Evolutionary conservation across 2,329 filamentous ascomycete genomes (phyloP).

Genomic region (Ophiocordyceps camponoti-leonardi): DNA sequence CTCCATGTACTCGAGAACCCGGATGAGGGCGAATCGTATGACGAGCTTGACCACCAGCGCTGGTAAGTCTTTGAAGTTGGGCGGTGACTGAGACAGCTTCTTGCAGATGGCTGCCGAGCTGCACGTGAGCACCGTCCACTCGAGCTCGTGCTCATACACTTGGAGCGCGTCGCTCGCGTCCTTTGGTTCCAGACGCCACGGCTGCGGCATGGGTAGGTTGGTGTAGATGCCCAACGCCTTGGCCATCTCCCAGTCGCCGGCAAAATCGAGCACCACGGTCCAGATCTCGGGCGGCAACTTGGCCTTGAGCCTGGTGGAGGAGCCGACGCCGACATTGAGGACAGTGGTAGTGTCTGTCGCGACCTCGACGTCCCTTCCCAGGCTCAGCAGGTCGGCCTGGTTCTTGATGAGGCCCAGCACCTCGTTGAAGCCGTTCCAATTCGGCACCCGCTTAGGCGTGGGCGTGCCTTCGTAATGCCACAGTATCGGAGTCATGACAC

Average conservation of each 20-base stretch:
- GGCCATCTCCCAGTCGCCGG: slow-evolving; percentile 82
- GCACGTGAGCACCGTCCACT: slow-evolving; percentile 68
- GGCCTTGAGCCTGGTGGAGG: slow-evolving; percentile 16
- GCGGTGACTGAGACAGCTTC: slow-evolving; percentile 53
- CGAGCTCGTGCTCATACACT: slow-evolving; percentile 60
- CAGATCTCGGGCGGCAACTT: slow-evolving; percentile 71
- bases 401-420: slow-evolving; percentile 61
- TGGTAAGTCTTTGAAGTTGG: slow-evolving; percentile 54
- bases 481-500: slow-evolving; percentile 62
- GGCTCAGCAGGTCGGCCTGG: slow-evolving; percentile 56
- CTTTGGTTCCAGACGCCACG: slow-evolving; percentile 48
- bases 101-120: slow-evolving; percentile 54
- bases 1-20: slow-evolving; percentile 54
- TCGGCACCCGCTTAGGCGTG: slow-evolving; percentile 33
- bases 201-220: slow-evolving; percentile 50
- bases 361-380: slow-evolving; percentile 53
- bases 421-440: slow-evolving; percentile 51
- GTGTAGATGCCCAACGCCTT: slow-evolving; percentile 68
- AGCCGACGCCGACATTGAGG: slow-evolving; percentile 14
- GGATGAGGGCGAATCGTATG: slow-evolving; percentile 74
- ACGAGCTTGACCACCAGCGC: slow-evolving; percentile 73
- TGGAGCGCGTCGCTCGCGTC: slow-evolving; percentile 47
- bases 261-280: slow-evolving; percentile 71
- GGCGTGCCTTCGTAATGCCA: slow-evolving; percentile 54
- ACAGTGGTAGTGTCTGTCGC: slow-evolving; percentile 22